These are phyloP conservation scores for Hypoxylon subgilvum DNA, from an alignment of 495 filamentous ascomycete species.

Conservation along the genomic window DNA sequence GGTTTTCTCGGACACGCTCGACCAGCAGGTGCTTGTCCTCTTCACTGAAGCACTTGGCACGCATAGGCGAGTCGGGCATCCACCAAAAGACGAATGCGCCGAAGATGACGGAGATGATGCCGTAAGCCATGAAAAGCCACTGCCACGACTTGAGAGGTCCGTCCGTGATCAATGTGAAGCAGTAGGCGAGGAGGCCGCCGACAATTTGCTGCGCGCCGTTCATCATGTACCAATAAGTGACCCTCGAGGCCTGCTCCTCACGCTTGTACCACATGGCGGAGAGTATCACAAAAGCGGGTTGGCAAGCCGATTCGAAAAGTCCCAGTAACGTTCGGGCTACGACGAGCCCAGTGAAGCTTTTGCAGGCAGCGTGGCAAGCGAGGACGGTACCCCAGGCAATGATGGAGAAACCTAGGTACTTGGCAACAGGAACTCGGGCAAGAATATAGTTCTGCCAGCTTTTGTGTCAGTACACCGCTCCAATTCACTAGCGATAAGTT, in stretches of 20 bases:
- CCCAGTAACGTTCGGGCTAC: constrained; percentile 67
- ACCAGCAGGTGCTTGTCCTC: constrained; percentile 65
- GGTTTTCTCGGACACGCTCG: constrained; percentile 64
- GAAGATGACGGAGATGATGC: constrained; percentile 61
- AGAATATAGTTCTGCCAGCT: constrained; percentile 55
- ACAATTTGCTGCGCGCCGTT: constrained; percentile 65
- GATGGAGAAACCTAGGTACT: constrained; percentile 67
- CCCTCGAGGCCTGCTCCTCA: constrained; percentile 67
- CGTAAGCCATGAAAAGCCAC: constrained; percentile 59
- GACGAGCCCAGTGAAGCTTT: constrained; percentile 62
- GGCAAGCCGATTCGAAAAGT: constrained; percentile 71
- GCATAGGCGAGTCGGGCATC: constrained; percentile 69
- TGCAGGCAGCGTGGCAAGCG: constrained; percentile 64
- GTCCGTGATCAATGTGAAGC: constrained; percentile 57
- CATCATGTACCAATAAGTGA: constrained; percentile 77
- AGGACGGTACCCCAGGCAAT: constrained; percentile 63
- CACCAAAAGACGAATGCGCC: constrained; percentile 63
- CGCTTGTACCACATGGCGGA: constrained; percentile 77
- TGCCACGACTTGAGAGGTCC: constrained; percentile 58
- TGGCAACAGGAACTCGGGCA: constrained; percentile 57
- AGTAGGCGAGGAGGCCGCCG: constrained; percentile 62
- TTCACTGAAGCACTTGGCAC: constrained; percentile 62
- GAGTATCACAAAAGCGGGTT: constrained; percentile 66
- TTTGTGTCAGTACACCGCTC: constrained; percentile 12
- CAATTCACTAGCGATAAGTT: background rate